Conservation (phyloP, 2,329 filamentous ascomycete species). For the Claviceps capensis region DNA sequence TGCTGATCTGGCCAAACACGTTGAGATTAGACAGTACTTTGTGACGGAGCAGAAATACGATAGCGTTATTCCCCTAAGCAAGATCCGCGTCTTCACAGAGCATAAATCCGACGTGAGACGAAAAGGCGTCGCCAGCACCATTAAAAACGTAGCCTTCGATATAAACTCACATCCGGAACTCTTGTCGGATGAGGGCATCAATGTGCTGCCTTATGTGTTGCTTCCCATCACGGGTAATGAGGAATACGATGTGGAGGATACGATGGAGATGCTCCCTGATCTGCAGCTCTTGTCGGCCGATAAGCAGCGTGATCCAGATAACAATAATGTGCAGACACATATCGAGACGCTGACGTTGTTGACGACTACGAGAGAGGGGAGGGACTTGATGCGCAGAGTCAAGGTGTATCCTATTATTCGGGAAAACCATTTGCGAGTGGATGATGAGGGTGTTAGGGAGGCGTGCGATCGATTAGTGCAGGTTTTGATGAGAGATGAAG, state of each 20-base stretch:
- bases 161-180: conserved; percentile 57
- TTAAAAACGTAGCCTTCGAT: conserved; percentile 90
- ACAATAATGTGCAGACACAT: conserved; percentile 68
- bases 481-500: conserved; percentile 71
- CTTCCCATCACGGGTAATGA: conserved; percentile 80
- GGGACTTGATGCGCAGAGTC: conserved; percentile 59
- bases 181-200: conserved; percentile 56
- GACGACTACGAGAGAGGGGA: conserved; percentile 61
- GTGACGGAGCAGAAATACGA: conserved; percentile 63
- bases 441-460: conserved; percentile 69
- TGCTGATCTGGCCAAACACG: conserved; percentile 77
- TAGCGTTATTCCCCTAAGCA: conserved; percentile 73
- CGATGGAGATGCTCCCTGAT: conserved; percentile 74
- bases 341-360: conserved; percentile 78
- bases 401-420: conserved; percentile 83
- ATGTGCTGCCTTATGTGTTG: conserved; percentile 78
- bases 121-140: conserved; percentile 87
- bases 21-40: conserved; percentile 63
- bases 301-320: conserved; percentile 70
- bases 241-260: conserved; percentile 79
- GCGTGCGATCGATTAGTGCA: conserved; percentile 84
- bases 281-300: conserved; percentile 80
- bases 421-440: conserved; percentile 66
- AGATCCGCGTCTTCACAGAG: conserved; percentile 89
- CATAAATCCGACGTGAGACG: conserved; percentile 71